Percentiles rank a stretch among this genome's conserved stretches.
Conservation (phyloP, 2,329 filamentous ascomycete genomes). For the Alternaria triticimaculans region DNA sequence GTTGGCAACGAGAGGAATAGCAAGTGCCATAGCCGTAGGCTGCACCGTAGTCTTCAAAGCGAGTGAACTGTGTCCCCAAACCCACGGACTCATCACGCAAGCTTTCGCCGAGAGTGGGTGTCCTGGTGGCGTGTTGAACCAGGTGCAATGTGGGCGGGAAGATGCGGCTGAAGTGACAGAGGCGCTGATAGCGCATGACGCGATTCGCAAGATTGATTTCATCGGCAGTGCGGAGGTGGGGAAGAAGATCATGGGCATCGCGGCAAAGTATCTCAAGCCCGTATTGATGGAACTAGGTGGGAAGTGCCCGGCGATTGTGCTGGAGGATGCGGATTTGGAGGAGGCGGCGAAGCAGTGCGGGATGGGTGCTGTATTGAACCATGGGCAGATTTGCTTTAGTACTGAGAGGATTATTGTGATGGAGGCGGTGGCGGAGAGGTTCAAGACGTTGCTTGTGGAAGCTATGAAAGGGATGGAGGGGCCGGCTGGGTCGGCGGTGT, state of each 20-base stretch:
- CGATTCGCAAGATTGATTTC: slow-evolving; percentile 73
- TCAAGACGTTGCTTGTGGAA: slow-evolving; percentile 54
- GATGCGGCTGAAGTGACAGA: slow-evolving; percentile 72
- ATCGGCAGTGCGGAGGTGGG: slow-evolving; percentile 77
- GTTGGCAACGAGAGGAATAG: slow-evolving; percentile 35
- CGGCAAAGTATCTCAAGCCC: slow-evolving; percentile 77
- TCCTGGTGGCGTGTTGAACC: slow-evolving; percentile 74
- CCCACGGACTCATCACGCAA: slow-evolving; percentile 25
- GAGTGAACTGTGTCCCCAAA: slow-evolving; percentile 34
- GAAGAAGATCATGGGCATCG: slow-evolving; percentile 69
- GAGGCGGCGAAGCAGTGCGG: slow-evolving; percentile 30
- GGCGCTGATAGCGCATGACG: slow-evolving; percentile 70
- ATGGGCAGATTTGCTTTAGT: slow-evolving; percentile 84
- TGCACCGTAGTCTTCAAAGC: slow-evolving; percentile 43
- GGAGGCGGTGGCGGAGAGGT: slow-evolving; percentile 58
- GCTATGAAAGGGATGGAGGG: slow-evolving; percentile 53
- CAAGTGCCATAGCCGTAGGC: slow-evolving; percentile 66
- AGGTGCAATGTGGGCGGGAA: slow-evolving; percentile 64
- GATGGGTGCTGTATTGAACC: slow-evolving; percentile 25
- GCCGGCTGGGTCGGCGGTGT: slow-evolving; percentile 42
- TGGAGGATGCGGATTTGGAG: slow-evolving; percentile 71
- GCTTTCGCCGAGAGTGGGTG: slow-evolving; percentile 67
- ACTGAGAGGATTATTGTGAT: slow-evolving; percentile 75
- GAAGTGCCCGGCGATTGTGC: slow-evolving; percentile 78
- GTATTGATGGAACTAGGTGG: slow-evolving; percentile 81